These are phyloP conservation scores for Hirsutella thompsonii DNA, from an alignment of 2,329 filamentous ascomycete species.

Conservation along the genomic window DNA sequence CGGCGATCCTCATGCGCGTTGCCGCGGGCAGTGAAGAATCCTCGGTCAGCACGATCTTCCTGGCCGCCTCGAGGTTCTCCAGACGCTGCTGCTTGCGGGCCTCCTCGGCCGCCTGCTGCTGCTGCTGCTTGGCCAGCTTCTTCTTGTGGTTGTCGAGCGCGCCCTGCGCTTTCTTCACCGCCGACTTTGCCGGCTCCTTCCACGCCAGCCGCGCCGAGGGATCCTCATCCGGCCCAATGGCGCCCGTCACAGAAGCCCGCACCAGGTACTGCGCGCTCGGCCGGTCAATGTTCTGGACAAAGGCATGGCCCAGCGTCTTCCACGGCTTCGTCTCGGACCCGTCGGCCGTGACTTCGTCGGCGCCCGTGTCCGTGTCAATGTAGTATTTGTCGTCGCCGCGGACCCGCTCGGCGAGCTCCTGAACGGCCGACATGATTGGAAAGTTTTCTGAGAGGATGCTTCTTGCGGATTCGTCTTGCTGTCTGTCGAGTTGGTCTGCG, in stretches of 20 bases:
- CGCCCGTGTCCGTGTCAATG: constrained; percentile 69
- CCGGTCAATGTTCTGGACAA: constrained; percentile 53
- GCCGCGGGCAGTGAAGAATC: constrained; percentile 62
- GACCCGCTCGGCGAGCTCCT: constrained; percentile 35
- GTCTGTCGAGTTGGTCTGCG: too few species aligned
- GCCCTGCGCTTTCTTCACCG: constrained; percentile 72
- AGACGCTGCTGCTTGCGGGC: constrained; percentile 60
- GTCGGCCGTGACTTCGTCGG: constrained; percentile 52
- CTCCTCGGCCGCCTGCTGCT: constrained; percentile 57
- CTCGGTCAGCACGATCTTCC: constrained; percentile 58
- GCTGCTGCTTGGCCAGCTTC: constrained; percentile 38
- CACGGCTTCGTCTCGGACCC: constrained; percentile 65
- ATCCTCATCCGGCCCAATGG: constrained; percentile 49
- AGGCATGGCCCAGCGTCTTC: constrained; percentile 69
- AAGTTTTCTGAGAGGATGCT: too few species aligned
- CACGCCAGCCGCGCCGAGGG: constrained; percentile 52
- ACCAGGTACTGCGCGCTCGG: constrained; percentile 50
- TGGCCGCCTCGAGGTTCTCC: constrained; percentile 56
- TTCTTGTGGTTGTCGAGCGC: constrained; percentile 67
- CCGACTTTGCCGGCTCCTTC: constrained; percentile 75
- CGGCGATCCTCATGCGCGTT: constrained; percentile 60
- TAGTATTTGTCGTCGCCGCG: constrained; percentile 31
- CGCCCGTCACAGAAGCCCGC: constrained; percentile 52
- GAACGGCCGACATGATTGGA: constrained; percentile 25
- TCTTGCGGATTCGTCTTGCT: too few species aligned